These are phyloP conservation scores for Mucor plumbeus DNA, from an alignment of 371 early-diverging fungal genomes.

Conservation along the genomic window DNA sequence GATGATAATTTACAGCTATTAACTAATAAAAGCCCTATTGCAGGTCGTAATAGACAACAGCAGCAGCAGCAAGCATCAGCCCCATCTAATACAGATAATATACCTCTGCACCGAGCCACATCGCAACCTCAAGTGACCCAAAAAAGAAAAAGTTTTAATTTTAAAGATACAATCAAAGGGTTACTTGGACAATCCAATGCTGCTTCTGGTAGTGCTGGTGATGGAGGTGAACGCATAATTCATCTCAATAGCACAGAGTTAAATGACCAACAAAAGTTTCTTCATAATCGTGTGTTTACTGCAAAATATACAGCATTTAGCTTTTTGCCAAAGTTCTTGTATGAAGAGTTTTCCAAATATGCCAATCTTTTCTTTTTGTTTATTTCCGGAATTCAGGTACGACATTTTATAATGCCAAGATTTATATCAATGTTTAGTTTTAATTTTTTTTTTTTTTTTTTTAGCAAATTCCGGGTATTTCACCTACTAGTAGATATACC, in stretches of 20 bases:
- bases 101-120: conserved; percentile 24
- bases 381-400: conserved; percentile 85
- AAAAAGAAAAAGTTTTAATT: conserved; percentile 15
- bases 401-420: conserved; percentile 24
- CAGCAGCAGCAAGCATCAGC: conserved; percentile 2
- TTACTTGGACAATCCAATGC: conserved; percentile 31
- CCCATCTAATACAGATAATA: conserved; percentile 3
- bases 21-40: conserved; percentile 46
- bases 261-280: conserved; percentile 77
- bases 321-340: conserved; percentile 93
- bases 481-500: conserved; percentile 86
- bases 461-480: conserved; percentile 84
- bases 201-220: conserved; percentile 42
- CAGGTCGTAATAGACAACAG: conserved; percentile 30
- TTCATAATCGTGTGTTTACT: conserved; percentile 86
- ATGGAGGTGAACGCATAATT: conserved; percentile 73
- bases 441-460: neutral
- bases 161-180: conserved; percentile 30
- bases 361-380: conserved; percentile 96
- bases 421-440: neutral
- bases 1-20: conserved; percentile 55
- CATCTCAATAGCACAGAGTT: conserved; percentile 82
- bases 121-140: conserved; percentile 18
- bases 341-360: conserved; percentile 93
- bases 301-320: conserved; percentile 89